Conservation (phyloP, 495 filamentous ascomycete genomes). For the Staphylotrichum tortipilum region DNA sequence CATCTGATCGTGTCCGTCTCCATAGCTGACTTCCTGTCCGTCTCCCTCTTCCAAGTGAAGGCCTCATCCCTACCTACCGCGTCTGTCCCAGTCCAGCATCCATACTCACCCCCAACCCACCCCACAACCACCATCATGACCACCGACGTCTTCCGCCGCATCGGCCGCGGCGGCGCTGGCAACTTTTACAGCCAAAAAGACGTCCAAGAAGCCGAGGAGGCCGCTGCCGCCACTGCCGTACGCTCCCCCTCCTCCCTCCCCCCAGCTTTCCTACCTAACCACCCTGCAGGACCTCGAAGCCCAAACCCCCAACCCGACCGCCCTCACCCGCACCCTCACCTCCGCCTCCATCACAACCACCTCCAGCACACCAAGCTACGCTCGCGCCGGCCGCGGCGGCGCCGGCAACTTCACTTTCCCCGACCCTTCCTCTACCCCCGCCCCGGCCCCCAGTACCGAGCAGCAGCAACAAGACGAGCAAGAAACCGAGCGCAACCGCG, state of each 20-base stretch:
- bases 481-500: constrained; percentile 11
- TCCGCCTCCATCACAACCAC: not conserved
- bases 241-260: constrained; percentile 15
- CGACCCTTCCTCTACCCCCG: no score
- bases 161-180: constrained; percentile 51
- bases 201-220: constrained; percentile 37
- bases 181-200: constrained; percentile 53
- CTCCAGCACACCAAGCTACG: constrained; percentile 27
- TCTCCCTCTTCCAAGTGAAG: no score
- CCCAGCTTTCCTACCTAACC: not conserved
- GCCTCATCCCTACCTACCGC: no score
- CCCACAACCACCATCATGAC: constrained; percentile 9
- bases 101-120: no score
- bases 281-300: constrained; percentile 36
- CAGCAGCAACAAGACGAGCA: constrained; percentile 13
- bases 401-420: constrained; percentile 40
- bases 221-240: not conserved
- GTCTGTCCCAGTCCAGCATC: no score
- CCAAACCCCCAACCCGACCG: constrained; percentile 17
- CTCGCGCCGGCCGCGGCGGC: constrained; percentile 50
- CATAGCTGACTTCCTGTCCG: no score
- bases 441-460: constrained; percentile 18
- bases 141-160: constrained; percentile 24
- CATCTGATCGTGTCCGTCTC: not conserved
- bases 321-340: constrained; percentile 1